Conservation (phyloP, 148 eudicot species). For the Rhododendron ferrugineum region DNA sequence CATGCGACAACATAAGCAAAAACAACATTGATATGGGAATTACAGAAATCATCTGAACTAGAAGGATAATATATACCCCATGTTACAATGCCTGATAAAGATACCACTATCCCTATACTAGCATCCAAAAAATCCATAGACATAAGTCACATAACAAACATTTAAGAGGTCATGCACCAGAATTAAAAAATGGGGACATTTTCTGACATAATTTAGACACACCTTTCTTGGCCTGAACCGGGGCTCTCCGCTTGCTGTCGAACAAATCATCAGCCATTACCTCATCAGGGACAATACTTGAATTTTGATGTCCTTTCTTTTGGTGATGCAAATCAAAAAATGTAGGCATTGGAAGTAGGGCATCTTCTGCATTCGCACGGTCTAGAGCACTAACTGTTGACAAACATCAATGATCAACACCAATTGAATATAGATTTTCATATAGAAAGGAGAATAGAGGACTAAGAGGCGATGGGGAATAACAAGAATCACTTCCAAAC, state of each 20-base stretch:
- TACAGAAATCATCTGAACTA: background rate
- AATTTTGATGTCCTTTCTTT: constrained; percentile 24
- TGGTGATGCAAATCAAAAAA: constrained; percentile 39
- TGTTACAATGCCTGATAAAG: background rate
- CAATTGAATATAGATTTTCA: constrained; percentile 1
- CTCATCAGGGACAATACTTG: constrained; percentile 11
- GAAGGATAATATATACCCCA: background rate
- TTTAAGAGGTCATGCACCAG: background rate
- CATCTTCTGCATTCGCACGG: constrained; percentile 86
- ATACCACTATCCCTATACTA: background rate
- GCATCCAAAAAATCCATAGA: background rate
- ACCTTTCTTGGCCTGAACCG: constrained; percentile 45
- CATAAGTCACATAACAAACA: background rate
- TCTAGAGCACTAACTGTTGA: constrained; percentile 79
- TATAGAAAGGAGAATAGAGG: background rate
- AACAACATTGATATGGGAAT: background rate
- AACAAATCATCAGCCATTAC: constrained; percentile 16
- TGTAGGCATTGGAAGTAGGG: constrained; percentile 65
- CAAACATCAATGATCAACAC: constrained; percentile 15
- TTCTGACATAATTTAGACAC: constrained; percentile 10
- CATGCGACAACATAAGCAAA: background rate
- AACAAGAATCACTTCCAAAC: constrained; percentile 6
- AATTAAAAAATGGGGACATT: background rate
- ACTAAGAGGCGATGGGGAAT: background rate
- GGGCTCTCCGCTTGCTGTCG: constrained; percentile 14